phyloP scores from a whole-genome alignment of 768 basidiomycete species.

The Lactifluus volemus region DNA sequence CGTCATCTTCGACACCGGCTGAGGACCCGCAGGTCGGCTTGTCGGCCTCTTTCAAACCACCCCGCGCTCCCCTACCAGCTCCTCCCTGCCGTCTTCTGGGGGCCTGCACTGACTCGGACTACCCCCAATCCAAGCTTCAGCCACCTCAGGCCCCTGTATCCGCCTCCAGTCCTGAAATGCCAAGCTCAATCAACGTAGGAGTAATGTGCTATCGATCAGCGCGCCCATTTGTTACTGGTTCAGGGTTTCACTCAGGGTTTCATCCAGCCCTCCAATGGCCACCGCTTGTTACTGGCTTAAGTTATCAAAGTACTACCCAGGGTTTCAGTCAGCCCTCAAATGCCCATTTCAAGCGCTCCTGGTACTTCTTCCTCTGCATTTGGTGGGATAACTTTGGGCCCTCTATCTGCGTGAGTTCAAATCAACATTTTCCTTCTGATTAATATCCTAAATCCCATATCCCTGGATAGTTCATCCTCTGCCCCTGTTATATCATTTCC shows the following conservation, averaged over 20 bases:
- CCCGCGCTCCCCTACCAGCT: neutral
- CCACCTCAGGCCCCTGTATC: too few species aligned
- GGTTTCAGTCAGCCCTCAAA: neutral
- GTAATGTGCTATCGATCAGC: neutral
- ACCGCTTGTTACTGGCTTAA: neutral
- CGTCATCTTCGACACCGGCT: conserved; percentile 3
- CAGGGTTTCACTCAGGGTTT: too few species aligned
- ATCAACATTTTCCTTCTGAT: neutral
- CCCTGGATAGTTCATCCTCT: neutral
- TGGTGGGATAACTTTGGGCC: neutral
- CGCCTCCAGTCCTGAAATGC: too few species aligned
- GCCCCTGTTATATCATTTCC: conserved; percentile 16
- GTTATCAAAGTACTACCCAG: neutral
- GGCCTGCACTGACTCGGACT: too few species aligned
- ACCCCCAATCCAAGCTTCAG: too few species aligned
- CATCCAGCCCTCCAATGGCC: too few species aligned
- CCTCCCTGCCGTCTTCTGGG: neutral
- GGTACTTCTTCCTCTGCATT: neutral
- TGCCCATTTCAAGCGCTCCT: neutral
- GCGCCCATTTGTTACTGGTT: too few species aligned
- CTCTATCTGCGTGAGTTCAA: neutral
- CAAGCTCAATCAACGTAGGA: neutral
- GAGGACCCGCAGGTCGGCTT: neutral
- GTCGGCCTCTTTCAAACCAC: too few species aligned
- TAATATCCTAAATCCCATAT: neutral